These are phyloP conservation scores for Prunus mira DNA, from an alignment of 306 rosid species.

Conservation along the genomic window DNA sequence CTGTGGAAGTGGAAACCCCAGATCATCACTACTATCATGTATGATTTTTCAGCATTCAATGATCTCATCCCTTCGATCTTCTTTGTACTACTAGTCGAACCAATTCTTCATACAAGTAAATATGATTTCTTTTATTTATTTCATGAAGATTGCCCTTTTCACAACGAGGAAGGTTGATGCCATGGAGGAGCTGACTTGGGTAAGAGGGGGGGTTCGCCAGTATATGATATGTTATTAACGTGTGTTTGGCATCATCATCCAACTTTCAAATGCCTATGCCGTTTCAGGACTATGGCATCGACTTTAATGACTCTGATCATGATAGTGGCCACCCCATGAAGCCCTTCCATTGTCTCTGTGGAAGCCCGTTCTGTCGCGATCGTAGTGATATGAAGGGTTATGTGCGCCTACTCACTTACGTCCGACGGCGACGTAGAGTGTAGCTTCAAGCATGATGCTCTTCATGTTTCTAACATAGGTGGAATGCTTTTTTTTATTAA, in stretches of 20 bases:
- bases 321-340: background rate
- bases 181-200: constrained; percentile 37
- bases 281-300: constrained; percentile 34
- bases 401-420: background rate
- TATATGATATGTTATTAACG: background rate
- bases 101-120: background rate
- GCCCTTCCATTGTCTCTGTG: constrained; percentile 19
- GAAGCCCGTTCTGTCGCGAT: constrained; percentile 14
- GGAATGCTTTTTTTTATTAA: no score
- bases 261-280: background rate
- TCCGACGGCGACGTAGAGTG: background rate
- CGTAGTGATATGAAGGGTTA: background rate
- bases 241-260: background rate
- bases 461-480: background rate
- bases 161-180: constrained; percentile 26
- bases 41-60: background rate
- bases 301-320: constrained; percentile 12
- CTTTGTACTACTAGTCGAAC: background rate
- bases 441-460: background rate
- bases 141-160: constrained; percentile 26
- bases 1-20: constrained; percentile 32
- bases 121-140: background rate
- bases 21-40: constrained; percentile 33
- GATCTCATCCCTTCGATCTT: no score
- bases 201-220: constrained; percentile 5